Base-by-base conservation (phyloP, 768 basidiomycete genomes). In the Lactifluus echinatus region DNA sequence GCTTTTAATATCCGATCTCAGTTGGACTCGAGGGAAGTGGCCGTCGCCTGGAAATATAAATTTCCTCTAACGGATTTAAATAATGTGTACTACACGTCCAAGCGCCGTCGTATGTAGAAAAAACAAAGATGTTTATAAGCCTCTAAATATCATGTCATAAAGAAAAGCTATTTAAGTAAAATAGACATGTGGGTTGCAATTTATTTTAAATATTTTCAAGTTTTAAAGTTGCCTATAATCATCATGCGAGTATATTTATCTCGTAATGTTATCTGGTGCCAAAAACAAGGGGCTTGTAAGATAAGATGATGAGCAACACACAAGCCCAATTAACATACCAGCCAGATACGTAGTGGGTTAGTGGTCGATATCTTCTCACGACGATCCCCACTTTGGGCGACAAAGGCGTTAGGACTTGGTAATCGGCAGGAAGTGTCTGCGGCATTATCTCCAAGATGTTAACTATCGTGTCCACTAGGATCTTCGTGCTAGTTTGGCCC, bases 371-470 rank as follows among this genome's bases (percentile, higher is more conserved):
- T 39, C 57, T 51, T 34, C 60, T 58, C 15, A 61, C 51, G 1
- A 51, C 59, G 29, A 61, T 24, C 8, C 60, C 60, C 40, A 8
- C 17, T 33, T 24, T 45, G 15, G 56, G 55, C 4, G 36, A 45
- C 21, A 31, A 50, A 36, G 54, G 54, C 31, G 59, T 60, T 12
- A 60, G 47, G 12, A 37, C 51, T 6, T 48, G 21, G 42, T 61
- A 61, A 42, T 57, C 21, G 44, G 15, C 56, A 5, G 59, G 59
- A 49, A 60, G 55, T 19, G 43, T 29, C 17, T 37, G 28, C 14
- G 59, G 59, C 44, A 60, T 40, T 11, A 60, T 47, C 28, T 53
- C 60, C n/a, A 57, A 52, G n/a, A 61, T 59, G 31, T 44, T 61
- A 14, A 15, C 24, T 11, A 28, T 21, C 14, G 57, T 59, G 26